Conservation (phyloP, 2,329 filamentous ascomycete genomes). For the Lecanicillium sp. region DNA sequence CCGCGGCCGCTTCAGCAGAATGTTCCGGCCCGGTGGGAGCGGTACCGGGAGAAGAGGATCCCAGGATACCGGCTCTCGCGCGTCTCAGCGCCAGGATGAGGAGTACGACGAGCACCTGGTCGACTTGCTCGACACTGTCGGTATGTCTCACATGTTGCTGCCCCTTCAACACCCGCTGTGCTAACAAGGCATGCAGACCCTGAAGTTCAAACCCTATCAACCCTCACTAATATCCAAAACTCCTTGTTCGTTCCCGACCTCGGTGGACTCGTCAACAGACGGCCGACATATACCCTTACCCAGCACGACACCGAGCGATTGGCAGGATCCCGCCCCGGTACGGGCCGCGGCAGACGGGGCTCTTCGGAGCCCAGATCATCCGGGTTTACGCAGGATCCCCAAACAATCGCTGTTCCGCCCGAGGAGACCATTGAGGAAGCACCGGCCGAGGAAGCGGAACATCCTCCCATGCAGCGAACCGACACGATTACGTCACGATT, state of each 20-base stretch:
- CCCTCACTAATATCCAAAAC: constrained; percentile 84
- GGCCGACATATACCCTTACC: constrained; percentile 71
- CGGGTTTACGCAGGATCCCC: constrained; percentile 14
- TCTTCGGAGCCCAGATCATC: constrained; percentile 1
- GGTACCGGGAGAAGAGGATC: constrained; percentile 2
- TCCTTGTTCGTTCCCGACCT: constrained; percentile 80
- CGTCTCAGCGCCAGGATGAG: constrained; percentile 16
- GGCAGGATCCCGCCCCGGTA: constrained; percentile 8
- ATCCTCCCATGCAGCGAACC: constrained; percentile 30
- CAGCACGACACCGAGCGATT: constrained; percentile 28
- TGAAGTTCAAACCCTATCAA: constrained; percentile 75
- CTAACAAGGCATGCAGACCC: constrained; percentile 53
- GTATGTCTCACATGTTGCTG: constrained; percentile 20
- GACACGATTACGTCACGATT: constrained; percentile 62
- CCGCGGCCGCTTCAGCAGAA: constrained; percentile 10
- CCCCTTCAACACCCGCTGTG: constrained; percentile 3
- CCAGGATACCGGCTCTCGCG: not conserved
- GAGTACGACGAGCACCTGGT: constrained; percentile 35
- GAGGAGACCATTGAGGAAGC: constrained; percentile 18
- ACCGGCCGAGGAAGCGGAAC: constrained; percentile 18
- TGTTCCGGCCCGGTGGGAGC: constrained; percentile 13
- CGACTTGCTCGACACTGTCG: constrained; percentile 35
- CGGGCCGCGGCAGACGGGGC: too few relatives aligned
- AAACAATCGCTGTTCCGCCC: constrained; percentile 18
- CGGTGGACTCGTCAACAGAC: constrained; percentile 67